Percentiles rank a stretch among this genome's conserved stretches.
phyloP scores from a whole-genome alignment of 768 basidiomycete genomes.

The Auriculariales sp. region DNA sequence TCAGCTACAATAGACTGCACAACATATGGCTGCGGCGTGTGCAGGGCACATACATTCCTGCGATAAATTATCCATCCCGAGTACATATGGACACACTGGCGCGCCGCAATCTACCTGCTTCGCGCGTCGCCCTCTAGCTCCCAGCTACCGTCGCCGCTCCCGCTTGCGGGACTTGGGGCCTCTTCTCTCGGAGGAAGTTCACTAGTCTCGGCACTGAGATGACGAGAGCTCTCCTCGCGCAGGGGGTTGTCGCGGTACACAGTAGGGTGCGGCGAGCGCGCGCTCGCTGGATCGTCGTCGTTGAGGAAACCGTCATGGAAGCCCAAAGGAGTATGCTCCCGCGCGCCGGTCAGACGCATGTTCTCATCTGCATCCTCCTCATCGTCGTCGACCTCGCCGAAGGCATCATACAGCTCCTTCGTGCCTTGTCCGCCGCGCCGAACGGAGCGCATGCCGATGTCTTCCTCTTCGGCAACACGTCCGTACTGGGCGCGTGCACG shows the following conservation, averaged over 20 bases:
- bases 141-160: conserved; percentile 59
- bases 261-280: conserved; percentile 12
- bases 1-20: too few relatives aligned
- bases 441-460: conserved; percentile 65
- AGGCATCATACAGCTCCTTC: conserved; percentile 92
- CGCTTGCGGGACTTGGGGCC: conserved; percentile 21
- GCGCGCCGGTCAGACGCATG: conserved; percentile 36
- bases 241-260: conserved; percentile 42
- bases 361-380: conserved; percentile 57
- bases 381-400: conserved; percentile 79
- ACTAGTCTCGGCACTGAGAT: conserved; percentile 2
- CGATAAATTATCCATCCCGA: too few relatives aligned
- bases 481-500: conserved; percentile 36
- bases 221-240: conserved; percentile 10
- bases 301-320: conserved; percentile 76
- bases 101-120: too few relatives aligned
- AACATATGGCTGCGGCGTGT: too few relatives aligned
- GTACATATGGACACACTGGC: too few relatives aligned
- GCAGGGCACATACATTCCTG: too few relatives aligned
- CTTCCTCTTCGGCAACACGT: conserved; percentile 45
- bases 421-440: conserved; percentile 31
- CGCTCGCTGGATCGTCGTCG: conserved; percentile 45
- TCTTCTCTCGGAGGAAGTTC: conserved; percentile 5
- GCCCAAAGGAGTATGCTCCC: conserved; percentile 20
- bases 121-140: too few relatives aligned